Evolutionary conservation across 1,139 yeast species (phyloP).

Genomic region (Hemisphaericaspora subhashii): DNA sequence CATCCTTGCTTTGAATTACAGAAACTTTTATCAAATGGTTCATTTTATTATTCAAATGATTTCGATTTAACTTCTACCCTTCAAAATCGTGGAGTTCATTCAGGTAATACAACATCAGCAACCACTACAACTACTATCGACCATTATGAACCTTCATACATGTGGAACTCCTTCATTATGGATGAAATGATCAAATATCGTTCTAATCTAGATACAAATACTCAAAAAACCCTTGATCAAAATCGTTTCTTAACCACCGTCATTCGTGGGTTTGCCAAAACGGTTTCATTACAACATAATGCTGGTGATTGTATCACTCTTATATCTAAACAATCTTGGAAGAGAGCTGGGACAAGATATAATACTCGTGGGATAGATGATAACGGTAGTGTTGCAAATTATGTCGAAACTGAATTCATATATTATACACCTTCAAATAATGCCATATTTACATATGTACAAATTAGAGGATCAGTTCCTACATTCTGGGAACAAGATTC

Average conservation of each 20-base stretch:
- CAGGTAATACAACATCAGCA: constrained; percentile 4
- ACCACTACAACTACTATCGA: constrained; percentile 32
- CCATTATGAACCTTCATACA: constrained; percentile 75
- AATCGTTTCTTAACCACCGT: constrained; percentile 86
- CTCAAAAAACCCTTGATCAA: constrained; percentile 61
- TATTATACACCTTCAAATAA: constrained; percentile 44
- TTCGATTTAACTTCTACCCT: constrained; percentile 85
- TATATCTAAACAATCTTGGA: constrained; percentile 92
- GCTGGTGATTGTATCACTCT: constrained; percentile 67
- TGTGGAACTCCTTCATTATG: constrained; percentile 97
- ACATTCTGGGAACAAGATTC: constrained; percentile 98
- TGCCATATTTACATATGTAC: constrained; percentile 73
- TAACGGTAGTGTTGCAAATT: constrained; percentile 88
- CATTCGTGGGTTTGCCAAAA: constrained; percentile 92
- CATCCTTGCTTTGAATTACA: constrained; percentile 86
- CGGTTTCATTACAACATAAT: constrained; percentile 53
- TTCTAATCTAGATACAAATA: constrained; percentile 61
- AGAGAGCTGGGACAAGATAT: constrained; percentile 92
- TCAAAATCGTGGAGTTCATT: constrained; percentile 66
- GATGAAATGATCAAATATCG: constrained; percentile 76
- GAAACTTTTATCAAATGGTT: constrained; percentile 79
- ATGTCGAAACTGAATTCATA: constrained; percentile 91
- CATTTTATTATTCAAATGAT: constrained; percentile 88
- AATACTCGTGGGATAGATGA: constrained; percentile 96
- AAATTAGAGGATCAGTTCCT: constrained; percentile 93